Evolutionary conservation across 768 basidiomycete species (phyloP).

Genomic region (Hortiboletus campestris): DNA sequence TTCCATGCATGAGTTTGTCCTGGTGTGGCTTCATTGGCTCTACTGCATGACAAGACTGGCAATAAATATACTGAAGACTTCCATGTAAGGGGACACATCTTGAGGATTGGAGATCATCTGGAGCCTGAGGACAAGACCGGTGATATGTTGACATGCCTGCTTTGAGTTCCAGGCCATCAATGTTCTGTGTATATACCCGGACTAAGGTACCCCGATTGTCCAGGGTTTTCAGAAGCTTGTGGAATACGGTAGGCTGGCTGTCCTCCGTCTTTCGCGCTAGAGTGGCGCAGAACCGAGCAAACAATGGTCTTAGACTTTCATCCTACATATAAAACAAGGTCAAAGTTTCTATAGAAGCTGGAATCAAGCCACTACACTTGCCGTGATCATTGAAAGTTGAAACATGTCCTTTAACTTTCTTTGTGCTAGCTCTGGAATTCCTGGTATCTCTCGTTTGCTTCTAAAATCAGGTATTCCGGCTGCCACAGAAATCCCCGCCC

Average conservation of each 20-base stretch:
- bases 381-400: conserved; percentile 4
- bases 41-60: no score
- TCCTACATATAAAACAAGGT: background rate
- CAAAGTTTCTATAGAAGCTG: background rate
- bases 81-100: no score
- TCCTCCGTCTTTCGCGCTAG: background rate
- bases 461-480: conserved; percentile 14
- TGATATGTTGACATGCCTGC: no score
- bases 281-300: background rate
- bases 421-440: background rate
- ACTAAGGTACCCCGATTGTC: background rate
- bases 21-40: no score
- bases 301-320: background rate
- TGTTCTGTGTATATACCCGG: no score
- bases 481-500: conserved; percentile 9
- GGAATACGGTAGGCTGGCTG: conserved; percentile 8
- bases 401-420: conserved; percentile 15
- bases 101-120: no score
- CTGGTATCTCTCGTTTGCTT: conserved; percentile 1
- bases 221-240: conserved; percentile 9
- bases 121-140: no score
- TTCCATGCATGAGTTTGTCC: no score
- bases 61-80: no score
- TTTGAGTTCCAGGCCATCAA: no score
- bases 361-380: background rate